Evolutionary conservation across 106 monocot species (phyloP), one percentile per base, ranked within the genome.

Genomic region (Xerophyta viscosa): DNA sequence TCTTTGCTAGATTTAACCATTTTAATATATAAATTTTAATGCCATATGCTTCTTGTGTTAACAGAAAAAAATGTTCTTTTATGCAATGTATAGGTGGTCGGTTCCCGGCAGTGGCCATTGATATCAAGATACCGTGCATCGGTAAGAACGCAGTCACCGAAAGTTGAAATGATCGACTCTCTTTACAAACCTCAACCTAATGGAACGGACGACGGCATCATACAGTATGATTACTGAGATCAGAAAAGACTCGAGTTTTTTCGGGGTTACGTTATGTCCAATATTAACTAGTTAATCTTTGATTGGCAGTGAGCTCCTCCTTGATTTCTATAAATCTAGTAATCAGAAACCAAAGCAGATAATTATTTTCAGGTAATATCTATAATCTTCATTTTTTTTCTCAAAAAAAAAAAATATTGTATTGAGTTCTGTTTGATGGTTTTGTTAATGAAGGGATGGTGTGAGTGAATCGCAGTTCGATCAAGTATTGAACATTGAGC

Each of bases 111-210:
- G 25, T 96, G 96, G 96, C 96, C 96, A 8, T 31, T 72, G 13
- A 89, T 96, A 20, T 89, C 89, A 0, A 58, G 64, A 14, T 89
- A 96, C 33, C 66, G 96, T 28, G 96, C 89, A 22, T 76, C 70
- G 17, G 96, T 96, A 23, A 70, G 79, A 12, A 78, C 89, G 0
- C 96, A 96, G 27, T 82, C 85, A 1, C 78, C 89, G 0, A 96
- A 79, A 31, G 65, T 77, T 41, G 96, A 96, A 62, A 96, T 96
- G 89, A 89, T 96, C 10, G 89, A 89, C 52, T 82, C 85, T 26
- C 43, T 96, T 6, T 96, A 85, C 63, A 89, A 81, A 46, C 96
- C 89, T 8, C 20, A 22, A 0, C 20, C 60, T 0, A 58, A 51
- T 19, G 59, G 60, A 11, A 69, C 63, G 4, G 90, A 90, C 54